These are phyloP conservation scores for Trichosporon ovoides DNA, from an alignment of 1,284 basidiomycete species.

Conservation along the genomic window DNA sequence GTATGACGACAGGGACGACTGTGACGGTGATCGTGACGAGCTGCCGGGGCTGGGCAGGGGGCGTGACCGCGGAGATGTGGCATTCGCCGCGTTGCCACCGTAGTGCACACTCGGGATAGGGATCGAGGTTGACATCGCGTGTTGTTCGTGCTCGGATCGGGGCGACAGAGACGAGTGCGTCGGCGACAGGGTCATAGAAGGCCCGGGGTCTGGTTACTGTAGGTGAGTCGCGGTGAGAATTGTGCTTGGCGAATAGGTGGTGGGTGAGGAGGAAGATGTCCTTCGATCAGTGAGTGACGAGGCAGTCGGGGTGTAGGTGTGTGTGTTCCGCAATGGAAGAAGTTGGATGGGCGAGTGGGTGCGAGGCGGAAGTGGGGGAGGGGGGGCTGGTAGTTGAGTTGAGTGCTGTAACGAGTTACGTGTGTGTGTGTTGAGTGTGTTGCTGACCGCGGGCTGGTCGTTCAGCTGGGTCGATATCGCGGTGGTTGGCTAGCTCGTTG, in stretches of 20 bases:
- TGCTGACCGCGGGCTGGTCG: no score
- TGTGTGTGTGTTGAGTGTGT: no score
- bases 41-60: not conserved
- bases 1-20: conserved; percentile 2
- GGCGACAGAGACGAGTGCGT: not conserved
- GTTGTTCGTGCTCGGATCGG: conserved; percentile 7
- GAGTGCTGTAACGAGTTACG: no score
- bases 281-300: no score
- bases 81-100: not conserved
- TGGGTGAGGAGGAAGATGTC: not conserved
- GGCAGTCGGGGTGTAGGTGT: not conserved
- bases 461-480: no score
- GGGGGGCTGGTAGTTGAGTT: no score
- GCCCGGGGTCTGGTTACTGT: not conserved
- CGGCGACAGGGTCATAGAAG: conserved; percentile 7
- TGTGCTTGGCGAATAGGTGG: not conserved
- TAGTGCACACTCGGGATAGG: conserved; percentile 15
- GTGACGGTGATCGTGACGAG: not conserved
- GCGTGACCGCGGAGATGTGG: not conserved
- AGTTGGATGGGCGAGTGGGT: no score
- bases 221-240: not conserved
- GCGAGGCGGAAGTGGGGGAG: no score
- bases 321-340: no score
- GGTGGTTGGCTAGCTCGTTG: no score
- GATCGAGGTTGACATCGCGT: conserved; percentile 14